Conservation (phyloP, 139 green algal genomes). For the Chloropicon primus region DNA sequence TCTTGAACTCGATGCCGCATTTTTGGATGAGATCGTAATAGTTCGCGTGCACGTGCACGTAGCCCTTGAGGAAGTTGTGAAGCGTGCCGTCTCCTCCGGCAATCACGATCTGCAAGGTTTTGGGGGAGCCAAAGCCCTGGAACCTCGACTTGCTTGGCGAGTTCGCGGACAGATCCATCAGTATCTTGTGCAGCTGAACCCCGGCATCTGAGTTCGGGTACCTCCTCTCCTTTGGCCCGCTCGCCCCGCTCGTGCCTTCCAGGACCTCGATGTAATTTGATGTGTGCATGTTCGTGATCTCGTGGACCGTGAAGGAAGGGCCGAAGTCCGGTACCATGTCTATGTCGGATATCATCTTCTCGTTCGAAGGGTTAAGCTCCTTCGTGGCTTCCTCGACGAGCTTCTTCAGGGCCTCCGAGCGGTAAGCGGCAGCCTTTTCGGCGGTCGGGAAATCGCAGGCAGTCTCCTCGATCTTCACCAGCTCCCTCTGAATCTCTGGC, state of each 20-base stretch:
- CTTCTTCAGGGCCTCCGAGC: neutral
- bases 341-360: neutral
- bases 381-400: neutral
- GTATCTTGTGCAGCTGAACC: neutral
- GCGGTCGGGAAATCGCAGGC: neutral
- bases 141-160: neutral
- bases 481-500: neutral
- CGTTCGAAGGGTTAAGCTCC: neutral
- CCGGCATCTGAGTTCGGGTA: neutral
- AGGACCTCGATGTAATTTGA: neutral
- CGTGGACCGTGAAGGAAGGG: neutral
- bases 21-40: neutral
- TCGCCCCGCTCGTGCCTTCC: neutral
- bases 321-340: neutral
- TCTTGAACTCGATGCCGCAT: neutral
- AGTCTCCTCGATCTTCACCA: neutral
- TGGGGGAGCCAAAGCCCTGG: neutral
- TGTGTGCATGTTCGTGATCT: neutral
- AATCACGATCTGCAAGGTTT: neutral
- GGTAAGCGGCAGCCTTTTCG: neutral
- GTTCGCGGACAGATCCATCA: neutral
- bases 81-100: neutral
- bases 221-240: neutral
- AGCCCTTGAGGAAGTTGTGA: neutral
- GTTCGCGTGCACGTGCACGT: neutral